Evolutionary conservation across 148 eudicot species (phyloP), one percentile per base, ranked within the genome.

Genomic region (Rhododendron ovatum): DNA sequence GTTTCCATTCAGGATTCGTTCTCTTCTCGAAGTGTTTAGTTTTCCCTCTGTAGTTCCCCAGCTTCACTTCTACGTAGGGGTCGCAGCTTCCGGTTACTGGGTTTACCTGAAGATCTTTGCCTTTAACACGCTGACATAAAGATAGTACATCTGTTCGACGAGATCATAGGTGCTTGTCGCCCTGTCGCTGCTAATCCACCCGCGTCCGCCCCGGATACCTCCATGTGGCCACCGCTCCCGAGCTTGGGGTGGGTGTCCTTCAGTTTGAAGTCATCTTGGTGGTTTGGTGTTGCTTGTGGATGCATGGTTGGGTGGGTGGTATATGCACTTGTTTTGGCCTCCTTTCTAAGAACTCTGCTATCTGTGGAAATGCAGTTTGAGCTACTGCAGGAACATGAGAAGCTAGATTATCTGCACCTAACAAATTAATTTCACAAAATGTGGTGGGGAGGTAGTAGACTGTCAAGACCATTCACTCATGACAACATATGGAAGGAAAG

Each of bases 161-260:
- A 93, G 91, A 82, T 93, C 95, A 91, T 93, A 93, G 22, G 94
- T 93, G 83, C 92, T 92, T 7, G 94, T 90, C 9, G 89, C 90
- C 86, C 92, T 93, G 78, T 93, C 95, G 0, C 95, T 93, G 0
- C 90, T 89, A 2, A 89, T 82, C 82, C 88, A 91, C 65, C 94
- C 91, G 2, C 94, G 91, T 59, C 94, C 95, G 2, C 97, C 98
- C 14, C 95, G 95, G 2, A 88, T 88, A 30, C 95, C 95, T 59
- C 96, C 95, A 74, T 93, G 98, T 5, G 98, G 98, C 98, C 98
- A 94, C 82, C 93, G 87, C 87, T 93, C 98, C 98, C 96, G 5
- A 94, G 94, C 80, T 91, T 89, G 6, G 98, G 98, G 41, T 93
- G 92, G 10, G 98, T 93, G 87, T 92, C 95, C 82, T 94, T 94